A percentile compares a stretch with the other conserved stretches of the same genome.
Evolutionary conservation across 768 basidiomycete genomes (phyloP).

Genomic region (Phylloporus sp.): DNA sequence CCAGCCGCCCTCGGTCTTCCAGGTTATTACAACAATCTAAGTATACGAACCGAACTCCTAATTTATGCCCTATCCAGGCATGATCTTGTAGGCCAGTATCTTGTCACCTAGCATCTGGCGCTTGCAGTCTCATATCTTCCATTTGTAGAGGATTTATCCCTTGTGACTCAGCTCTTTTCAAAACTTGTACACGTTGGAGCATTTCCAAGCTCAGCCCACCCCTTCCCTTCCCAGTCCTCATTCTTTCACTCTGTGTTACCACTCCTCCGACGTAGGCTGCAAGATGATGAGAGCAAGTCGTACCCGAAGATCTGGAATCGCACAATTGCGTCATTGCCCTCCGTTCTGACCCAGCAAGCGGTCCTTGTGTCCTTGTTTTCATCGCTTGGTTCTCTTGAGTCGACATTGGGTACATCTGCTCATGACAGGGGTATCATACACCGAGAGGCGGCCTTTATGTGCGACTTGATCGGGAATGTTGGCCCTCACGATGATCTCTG

Average conservation of each 20-base stretch:
- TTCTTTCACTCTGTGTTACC: constrained; percentile 59
- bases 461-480: constrained; percentile 49
- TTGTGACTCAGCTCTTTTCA: constrained; percentile 50
- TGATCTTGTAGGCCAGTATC: constrained; percentile 39
- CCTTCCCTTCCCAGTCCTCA: constrained; percentile 59
- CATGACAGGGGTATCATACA: constrained; percentile 42
- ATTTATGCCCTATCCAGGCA: constrained; percentile 42
- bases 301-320: constrained; percentile 53
- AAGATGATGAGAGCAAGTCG: constrained; percentile 12
- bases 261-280: constrained; percentile 42
- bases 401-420: constrained; percentile 30
- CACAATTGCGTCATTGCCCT: constrained; percentile 45
- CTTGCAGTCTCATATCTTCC: constrained; percentile 29
- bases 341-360: constrained; percentile 50
- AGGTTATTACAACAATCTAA: constrained; percentile 51
- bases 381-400: constrained; percentile 35
- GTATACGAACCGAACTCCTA: constrained; percentile 49
- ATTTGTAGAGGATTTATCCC: constrained; percentile 30
- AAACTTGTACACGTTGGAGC: constrained; percentile 68
- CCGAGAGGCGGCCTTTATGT: constrained; percentile 53
- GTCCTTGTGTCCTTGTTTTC: constrained; percentile 58
- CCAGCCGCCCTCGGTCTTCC: constrained; percentile 54
- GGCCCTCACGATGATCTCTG: constrained; percentile 46
- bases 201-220: constrained; percentile 52
- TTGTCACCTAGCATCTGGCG: constrained; percentile 1